Evolutionary conservation across 2,329 filamentous ascomycete species (phyloP).

Genomic region (Venturia nashicola): DNA sequence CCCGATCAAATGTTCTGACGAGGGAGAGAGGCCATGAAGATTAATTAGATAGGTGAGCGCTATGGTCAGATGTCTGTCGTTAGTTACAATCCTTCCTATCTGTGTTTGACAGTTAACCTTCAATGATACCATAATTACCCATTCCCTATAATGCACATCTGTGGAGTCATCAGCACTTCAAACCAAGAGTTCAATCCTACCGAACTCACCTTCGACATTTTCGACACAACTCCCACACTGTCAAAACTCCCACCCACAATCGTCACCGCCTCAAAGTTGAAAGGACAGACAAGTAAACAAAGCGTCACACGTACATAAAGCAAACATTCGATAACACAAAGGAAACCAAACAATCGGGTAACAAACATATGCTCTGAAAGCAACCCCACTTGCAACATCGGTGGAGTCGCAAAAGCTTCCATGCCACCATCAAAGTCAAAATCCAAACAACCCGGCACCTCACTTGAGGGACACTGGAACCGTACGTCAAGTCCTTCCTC

Average conservation of each 20-base stretch:
- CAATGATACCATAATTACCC: neutral
- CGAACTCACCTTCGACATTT: neutral
- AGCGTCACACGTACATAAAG: too few relatives aligned
- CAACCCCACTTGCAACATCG: neutral
- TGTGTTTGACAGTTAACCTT: neutral
- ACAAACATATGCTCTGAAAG: neutral
- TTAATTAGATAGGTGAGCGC: neutral
- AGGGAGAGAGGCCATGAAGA: neutral
- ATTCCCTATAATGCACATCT: neutral
- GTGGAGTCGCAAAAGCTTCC: neutral
- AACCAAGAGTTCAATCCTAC: neutral
- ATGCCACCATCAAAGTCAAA: neutral
- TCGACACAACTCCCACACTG: neutral
- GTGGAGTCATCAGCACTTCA: neutral
- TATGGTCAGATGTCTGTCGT: neutral
- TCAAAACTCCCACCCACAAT: neutral
- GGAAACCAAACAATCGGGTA: neutral
- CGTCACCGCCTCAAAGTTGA: neutral
- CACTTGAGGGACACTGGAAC: neutral
- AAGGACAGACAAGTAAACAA: too few relatives aligned
- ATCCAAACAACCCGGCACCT: neutral
- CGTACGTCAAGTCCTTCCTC: neutral
- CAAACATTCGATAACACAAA: neutral
- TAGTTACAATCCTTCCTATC: neutral
- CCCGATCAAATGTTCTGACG: too few relatives aligned